Base-by-base conservation (phyloP, 176 grass and related monocot species). In the Bromus sterilis region DNA sequence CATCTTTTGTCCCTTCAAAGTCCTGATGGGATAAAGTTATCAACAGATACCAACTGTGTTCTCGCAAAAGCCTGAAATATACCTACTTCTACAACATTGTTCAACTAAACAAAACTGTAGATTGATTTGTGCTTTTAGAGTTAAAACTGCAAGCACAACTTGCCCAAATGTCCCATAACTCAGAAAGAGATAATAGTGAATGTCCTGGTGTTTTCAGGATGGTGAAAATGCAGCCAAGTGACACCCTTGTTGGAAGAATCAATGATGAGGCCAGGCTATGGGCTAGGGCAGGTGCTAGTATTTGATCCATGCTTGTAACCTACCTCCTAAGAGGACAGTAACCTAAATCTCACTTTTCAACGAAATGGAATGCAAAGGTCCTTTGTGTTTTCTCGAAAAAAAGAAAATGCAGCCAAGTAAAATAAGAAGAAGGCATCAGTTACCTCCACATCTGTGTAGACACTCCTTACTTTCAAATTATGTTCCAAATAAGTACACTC, bases 401-500 rank as follows among this genome's bases (percentile, higher is more conserved):
- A n/a, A n/a, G 58, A 80, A 87, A 83, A 76, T 77, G 23, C 10
- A 66, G 48, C 33, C 9, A 72, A 29, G 26, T 6, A 59, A 82
- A 79, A 66, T 76, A 39, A 86, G 18, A 86, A 61, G 30, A 85
- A n/a, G 18, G 32, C n/a, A 61, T 58, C n/a, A 41, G n/a, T 56
- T 83, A 87, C 93, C 93, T 99, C 91, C 51, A 91, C 93, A 73
- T 99, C 93, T 79, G 85, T 91, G 80, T 95, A 99, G 41, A 88
- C 87, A 66, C 96, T 99, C 81, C 96, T 91, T 82, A 99, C 75
- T 85, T 93, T 99, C 79, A 99, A 80, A 70, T 57, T 80, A 80
- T 99, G 96, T 70, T 95, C 87, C 48, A 99, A 10, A 5, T 18
- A 82, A 88, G 82, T 90, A 70, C 89, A 90, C 46, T 93, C 91